Base-by-base conservation (phyloP, 257 asterid genomes). In the Nicotiana attenuata region DNA sequence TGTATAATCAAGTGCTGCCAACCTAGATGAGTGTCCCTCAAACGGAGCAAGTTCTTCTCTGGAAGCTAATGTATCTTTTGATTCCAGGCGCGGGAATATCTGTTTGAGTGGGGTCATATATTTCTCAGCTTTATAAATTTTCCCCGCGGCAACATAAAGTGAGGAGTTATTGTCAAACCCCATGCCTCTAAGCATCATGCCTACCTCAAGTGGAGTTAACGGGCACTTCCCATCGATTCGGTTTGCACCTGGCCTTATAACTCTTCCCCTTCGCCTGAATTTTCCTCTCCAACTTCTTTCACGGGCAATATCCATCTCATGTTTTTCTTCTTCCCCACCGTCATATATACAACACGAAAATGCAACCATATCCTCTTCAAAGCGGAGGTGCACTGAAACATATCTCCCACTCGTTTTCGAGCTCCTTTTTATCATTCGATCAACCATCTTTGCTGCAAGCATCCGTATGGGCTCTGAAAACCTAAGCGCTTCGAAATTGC, bases 351-450 rank as follows among this genome's bases (percentile, higher is more conserved):
- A 96, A 88, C 99, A 96, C 3, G 98, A 96, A 87, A 96, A 96
- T 33, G 98, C 99, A 87, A 96, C 99, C 99, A 96, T 96, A 85
- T 96, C 99, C 99, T 96, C 99, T 90, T 96, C 99, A 47, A 96
- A 96, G 20, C 99, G 97, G 76, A 96, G 97, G 88, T 96, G 99
- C 60, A 94, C 94, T 0, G 99, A 96, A 33, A 93, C 93, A 35
- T 96, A 96, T 87, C 88, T 91, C 26, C 97, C 97, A 77, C 92
- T 93, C 69, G 91, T 92, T 85, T 88, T 89, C 0, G 90, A 89
- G 89, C 98, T 94, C 65, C 85, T 87, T 85, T 87, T 93, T n/a
- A 91, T 86, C 99, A 96, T 96, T 83, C 94, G 92, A 87, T 96
- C 97, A 31, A 96, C 97, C 97, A 96, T 89, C 86, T 96, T 96